These are phyloP conservation scores for Geotrichum bryndzae DNA, from an alignment of 1,139 yeast genomes.

Conservation along the genomic window DNA sequence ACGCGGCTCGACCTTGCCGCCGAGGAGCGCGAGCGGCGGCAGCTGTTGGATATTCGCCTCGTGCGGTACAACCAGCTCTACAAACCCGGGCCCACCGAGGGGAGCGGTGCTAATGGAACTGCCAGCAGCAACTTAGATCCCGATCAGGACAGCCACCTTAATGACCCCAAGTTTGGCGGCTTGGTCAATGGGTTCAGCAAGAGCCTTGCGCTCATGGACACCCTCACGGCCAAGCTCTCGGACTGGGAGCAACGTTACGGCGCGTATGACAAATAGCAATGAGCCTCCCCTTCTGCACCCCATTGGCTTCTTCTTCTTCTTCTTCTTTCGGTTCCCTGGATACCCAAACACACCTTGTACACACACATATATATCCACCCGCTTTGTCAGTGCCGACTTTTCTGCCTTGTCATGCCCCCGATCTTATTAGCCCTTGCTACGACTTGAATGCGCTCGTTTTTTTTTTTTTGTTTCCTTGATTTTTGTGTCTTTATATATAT, in stretches of 20 bases:
- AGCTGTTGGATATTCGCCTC: slow-evolving; percentile 35
- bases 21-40: slow-evolving; percentile 55
- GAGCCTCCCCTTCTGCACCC: background rate
- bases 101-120: background rate
- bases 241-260: slow-evolving; percentile 77
- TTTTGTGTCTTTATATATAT: background rate
- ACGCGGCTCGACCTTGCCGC: slow-evolving; percentile 74
- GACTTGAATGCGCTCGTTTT: background rate
- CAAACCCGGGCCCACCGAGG: background rate
- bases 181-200: slow-evolving; percentile 49
- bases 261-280: slow-evolving; percentile 32
- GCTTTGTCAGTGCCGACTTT: too few species aligned
- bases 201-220: slow-evolving; percentile 61
- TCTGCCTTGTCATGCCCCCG: background rate
- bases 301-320: too few species aligned
- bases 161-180: slow-evolving; percentile 29
- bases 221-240: slow-evolving; percentile 59
- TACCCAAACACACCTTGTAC: too few species aligned
- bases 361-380: too few species aligned
- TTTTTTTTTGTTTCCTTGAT: background rate
- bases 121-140: background rate
- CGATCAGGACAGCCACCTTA: background rate
- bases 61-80: background rate
- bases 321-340: too few species aligned
- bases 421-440: background rate